Percentiles rank a stretch among this genome's conserved stretches.
phyloP scores from a whole-genome alignment of 306 rosid species.

The Pyrus bretschneideri region DNA sequence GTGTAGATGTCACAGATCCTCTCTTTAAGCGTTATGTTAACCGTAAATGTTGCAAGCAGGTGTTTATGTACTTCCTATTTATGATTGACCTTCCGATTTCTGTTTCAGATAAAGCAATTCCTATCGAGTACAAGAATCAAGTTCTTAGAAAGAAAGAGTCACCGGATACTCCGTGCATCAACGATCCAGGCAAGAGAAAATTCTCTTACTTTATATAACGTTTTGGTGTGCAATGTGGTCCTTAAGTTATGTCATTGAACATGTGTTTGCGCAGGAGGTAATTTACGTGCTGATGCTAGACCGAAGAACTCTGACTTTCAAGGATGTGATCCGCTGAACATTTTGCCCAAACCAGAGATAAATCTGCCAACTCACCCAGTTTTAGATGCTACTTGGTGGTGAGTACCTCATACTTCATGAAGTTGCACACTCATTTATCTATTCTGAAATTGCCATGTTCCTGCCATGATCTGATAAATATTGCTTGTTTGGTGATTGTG shows the following conservation, averaged over 20 bases:
- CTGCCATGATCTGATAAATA: not conserved
- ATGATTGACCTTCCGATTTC: not conserved
- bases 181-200: not conserved
- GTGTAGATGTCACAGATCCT: not conserved
- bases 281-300: not conserved
- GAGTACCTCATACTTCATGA: not conserved
- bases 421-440: not conserved
- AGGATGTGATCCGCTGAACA: not conserved
- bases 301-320: not conserved
- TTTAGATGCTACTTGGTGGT: conserved; percentile 8
- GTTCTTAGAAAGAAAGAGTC: not conserved
- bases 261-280: not conserved
- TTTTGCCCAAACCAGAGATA: not conserved
- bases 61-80: not conserved
- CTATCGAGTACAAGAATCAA: not conserved
- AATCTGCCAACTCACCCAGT: not conserved
- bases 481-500: not conserved
- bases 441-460: not conserved
- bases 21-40: not conserved
- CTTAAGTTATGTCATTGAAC: not conserved
- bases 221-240: not conserved
- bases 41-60: not conserved
- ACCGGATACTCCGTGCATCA: not conserved
- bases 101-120: not conserved
- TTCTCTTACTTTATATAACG: not conserved